Base-by-base conservation (phyloP, 495 filamentous ascomycete genomes). In the Massariosphaeria phaeospora region DNA sequence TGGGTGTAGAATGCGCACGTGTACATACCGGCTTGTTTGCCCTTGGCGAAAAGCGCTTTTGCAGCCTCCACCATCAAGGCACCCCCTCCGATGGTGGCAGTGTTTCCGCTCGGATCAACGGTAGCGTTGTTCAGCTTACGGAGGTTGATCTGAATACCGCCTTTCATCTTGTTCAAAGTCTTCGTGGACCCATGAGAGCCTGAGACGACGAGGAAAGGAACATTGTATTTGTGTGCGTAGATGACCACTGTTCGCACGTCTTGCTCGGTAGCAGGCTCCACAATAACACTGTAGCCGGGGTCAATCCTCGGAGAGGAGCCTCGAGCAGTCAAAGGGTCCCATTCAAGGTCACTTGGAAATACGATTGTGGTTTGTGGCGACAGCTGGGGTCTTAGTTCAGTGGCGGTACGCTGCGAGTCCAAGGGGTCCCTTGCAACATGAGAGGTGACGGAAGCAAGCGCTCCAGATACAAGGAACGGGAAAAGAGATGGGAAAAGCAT, bases 11-110 rank as follows among this genome's bases (percentile, higher is more conserved):
- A 8, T 18, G 9, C 17, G 17, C 7, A 40, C 5, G 17, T 24
- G 41, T 10, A 9, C 15, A 30, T 52, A 54, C 51, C 51, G 17
- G 51, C 51, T 38, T 46, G 40, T 39, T 54, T 54, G 23, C 26
- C 26, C 29, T 54, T 25, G 2, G 8, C 29, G 20, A 54, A 54
- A 5, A 54, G 20, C 4, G 15, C 36, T 13, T 31, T 21, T 3
- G 41, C 38, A 26, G 21, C 26, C 24, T 54, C 51, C 27, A 23
- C 45, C 21, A 46, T 39, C 39, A 54, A 33, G 2, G 36, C 12
- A 8, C 48, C 48, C 3, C 48, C 48, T 40, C 48, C 48, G 33
- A 52, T 43, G 13, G 48, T 52, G 1, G 48, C 48, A 4, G 48
- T 52, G 18, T 41, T 52, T 7, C 48, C 48, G 1, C 27, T 38